Evolutionary conservation across 495 filamentous ascomycete genomes (phyloP).

Genomic region (Daldinia caldariorum): DNA sequence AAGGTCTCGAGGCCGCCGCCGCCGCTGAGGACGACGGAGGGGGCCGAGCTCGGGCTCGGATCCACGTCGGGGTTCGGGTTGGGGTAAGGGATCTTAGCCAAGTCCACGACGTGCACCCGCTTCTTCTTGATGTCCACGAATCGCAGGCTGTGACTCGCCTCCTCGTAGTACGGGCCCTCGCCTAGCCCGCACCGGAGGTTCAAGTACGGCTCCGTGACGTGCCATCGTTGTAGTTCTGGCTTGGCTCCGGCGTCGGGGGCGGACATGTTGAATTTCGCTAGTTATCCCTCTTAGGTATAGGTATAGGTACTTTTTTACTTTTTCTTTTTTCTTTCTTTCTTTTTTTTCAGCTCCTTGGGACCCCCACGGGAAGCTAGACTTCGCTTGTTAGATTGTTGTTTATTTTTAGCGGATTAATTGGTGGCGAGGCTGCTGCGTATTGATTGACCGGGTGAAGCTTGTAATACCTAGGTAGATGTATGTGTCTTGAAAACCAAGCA

Average conservation of each 20-base stretch:
- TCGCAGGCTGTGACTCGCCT: conserved; percentile 73
- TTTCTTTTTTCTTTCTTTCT: conserved; percentile 6
- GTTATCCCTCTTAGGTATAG: not conserved
- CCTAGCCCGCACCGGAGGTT: conserved; percentile 76
- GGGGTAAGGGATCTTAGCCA: conserved; percentile 64
- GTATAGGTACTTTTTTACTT: too few species aligned
- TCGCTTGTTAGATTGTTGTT: conserved; percentile 15
- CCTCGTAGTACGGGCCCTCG: conserved; percentile 85
- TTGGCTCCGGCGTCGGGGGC: not conserved
- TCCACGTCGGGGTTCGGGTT: conserved; percentile 65
- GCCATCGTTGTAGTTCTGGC: conserved; percentile 53
- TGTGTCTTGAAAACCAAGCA: conserved; percentile 31
- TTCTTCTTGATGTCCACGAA: conserved; percentile 90
- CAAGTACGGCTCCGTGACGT: conserved; percentile 74
- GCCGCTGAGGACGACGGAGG: conserved; percentile 49
- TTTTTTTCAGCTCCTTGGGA: conserved; percentile 2
- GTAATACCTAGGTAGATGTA: not conserved
- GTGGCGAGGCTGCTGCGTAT: conserved; percentile 4
- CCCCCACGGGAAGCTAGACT: conserved; percentile 4
- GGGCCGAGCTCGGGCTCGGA: conserved; percentile 65
- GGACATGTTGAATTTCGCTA: conserved; percentile 14
- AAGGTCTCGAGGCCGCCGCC: conserved; percentile 66
- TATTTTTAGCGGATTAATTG: not conserved
- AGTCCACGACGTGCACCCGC: conserved; percentile 76
- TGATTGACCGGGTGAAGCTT: conserved; percentile 2